Evolutionary conservation across 139 green algal genomes (phyloP).

Genomic region (Tetradesmus obliquus): DNA sequence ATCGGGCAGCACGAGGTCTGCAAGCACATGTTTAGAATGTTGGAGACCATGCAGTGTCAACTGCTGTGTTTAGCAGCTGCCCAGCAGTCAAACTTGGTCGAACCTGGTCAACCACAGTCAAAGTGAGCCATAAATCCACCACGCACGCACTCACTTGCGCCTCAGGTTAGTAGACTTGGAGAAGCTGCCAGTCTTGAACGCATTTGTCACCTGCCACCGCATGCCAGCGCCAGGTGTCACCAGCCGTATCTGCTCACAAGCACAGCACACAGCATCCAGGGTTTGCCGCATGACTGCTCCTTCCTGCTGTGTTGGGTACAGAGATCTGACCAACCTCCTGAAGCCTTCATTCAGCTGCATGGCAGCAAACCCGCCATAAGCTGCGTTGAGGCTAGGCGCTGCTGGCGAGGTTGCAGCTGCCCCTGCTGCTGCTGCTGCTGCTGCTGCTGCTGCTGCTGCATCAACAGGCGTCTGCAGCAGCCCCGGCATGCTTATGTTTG

Average conservation of each 20-base stretch:
- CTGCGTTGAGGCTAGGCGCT: no score
- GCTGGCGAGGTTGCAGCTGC: no score
- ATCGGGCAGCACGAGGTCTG: no score
- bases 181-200: background rate
- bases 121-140: background rate
- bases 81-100: no score
- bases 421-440: background rate
- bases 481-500: no score
- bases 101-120: no score
- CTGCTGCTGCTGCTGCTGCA: background rate
- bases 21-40: no score
- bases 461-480: background rate
- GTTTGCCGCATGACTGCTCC: background rate
- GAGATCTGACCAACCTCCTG: background rate
- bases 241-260: background rate
- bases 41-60: no score
- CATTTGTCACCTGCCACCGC: background rate
- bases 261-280: background rate
- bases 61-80: no score
- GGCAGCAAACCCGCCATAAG: background rate
- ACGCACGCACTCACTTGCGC: background rate
- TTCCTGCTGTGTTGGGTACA: background rate
- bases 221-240: background rate
- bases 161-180: background rate
- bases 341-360: background rate